Conservation (phyloP, 495 filamentous ascomycete species). For the Lasiosphaeria hispida region DNA sequence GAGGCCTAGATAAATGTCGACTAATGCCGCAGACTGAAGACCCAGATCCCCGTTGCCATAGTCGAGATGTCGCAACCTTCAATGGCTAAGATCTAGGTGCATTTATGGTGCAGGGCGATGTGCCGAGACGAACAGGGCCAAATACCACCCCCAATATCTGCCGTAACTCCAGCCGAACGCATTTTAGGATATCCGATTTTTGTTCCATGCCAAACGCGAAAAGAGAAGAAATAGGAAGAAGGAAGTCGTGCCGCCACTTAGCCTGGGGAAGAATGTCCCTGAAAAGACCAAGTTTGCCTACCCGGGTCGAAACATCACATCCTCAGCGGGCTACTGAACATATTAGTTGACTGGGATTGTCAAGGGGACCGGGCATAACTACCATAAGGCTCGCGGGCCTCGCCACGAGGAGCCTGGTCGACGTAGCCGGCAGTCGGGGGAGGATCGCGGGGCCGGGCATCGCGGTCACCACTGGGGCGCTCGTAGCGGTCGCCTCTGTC, state of each 20-base stretch:
- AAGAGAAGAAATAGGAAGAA: constrained; percentile 24
- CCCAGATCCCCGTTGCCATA: constrained; percentile 26
- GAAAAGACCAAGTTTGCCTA: background rate
- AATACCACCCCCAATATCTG: constrained; percentile 33
- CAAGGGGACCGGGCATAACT: constrained; percentile 5
- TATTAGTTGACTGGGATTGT: constrained; percentile 10
- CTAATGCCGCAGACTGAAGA: constrained; percentile 33
- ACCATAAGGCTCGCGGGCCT: constrained; percentile 52
- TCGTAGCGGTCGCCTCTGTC: constrained; percentile 57
- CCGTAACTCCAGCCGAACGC: constrained; percentile 40
- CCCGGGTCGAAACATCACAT: background rate
- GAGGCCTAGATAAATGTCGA: constrained; percentile 30
- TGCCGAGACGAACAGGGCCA: constrained; percentile 32
- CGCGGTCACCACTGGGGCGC: constrained; percentile 43
- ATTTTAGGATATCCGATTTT: constrained; percentile 41
- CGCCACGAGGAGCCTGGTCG: constrained; percentile 60
- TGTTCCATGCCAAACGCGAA: constrained; percentile 33
- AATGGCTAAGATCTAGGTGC: constrained; percentile 31
- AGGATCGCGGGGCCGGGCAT: constrained; percentile 48
- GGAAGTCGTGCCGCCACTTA: constrained; percentile 26
- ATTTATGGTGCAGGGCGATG: constrained; percentile 25
- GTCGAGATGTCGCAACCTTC: constrained; percentile 34
- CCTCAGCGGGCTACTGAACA: constrained; percentile 27
- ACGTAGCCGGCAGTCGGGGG: constrained; percentile 50
- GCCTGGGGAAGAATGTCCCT: constrained; percentile 14